Evolutionary conservation across 1,284 basidiomycete genomes (phyloP), one percentile per base, ranked within the genome.

Genomic region (Ganoderma resinaceum): DNA sequence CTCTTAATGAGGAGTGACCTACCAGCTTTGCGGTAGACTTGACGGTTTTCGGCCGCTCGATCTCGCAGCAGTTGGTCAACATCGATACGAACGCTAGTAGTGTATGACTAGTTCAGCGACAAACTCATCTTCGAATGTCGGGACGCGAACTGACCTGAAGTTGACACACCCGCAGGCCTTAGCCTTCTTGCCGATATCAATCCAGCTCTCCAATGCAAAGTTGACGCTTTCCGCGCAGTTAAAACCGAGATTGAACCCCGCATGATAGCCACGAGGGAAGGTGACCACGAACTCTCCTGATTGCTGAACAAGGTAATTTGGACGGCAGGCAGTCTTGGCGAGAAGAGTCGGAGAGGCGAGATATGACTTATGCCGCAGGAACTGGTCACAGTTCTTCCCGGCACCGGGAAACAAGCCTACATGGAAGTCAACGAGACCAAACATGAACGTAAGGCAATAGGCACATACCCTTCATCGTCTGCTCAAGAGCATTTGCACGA

Each of bases 211-310:
- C 33, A 99, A 85, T 0, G 98, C 98, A 80, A 99, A 99, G 80
- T 99, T 99, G 76, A 98, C 95, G 72, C 94, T 96, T 81, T 99
- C 98, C 2, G 97, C 97, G 76, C 97, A 99, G 78, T 99, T 99
- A 79, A 98, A 91, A 18, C 97, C 98, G 46, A 99, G 84, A 78
- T 99, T 99, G 86, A 98, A 99, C 20, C 97, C 97, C 0, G 96
- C 95, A 78, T 98, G 97, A 79, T 98, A 98, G 11, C 97, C 97
- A 52, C 91, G 85, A 0, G 97, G 97, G 78, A 91, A 99, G 0
- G 97, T 99, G 73, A 99, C 93, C 46, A 99, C 95, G 75, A 99
- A 99, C 80, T 99, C 97, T 52, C 95, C 94, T 53, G 88, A 85
- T 67, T 96, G 91, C 77, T 99, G 97, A 0, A 98, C 96, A 23